These are phyloP conservation scores for Thalassiosira hispida DNA, from an alignment of 352 stramenopile genomes.

Conservation along the genomic window DNA sequence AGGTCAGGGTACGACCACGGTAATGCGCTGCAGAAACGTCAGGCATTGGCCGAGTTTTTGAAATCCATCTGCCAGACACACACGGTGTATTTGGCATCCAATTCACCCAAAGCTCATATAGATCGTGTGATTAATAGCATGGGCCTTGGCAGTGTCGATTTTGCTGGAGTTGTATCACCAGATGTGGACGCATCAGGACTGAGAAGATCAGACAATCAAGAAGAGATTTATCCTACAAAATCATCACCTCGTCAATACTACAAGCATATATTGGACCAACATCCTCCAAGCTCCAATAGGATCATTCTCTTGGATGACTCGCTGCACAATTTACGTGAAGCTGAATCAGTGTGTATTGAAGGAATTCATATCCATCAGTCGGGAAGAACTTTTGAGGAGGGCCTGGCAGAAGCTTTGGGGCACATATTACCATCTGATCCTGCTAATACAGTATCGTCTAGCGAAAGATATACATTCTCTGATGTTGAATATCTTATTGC, in stretches of 20 bases:
- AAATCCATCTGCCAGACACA: conserved; percentile 39
- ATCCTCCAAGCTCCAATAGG: conserved; percentile 33
- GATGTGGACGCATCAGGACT: conserved; percentile 54
- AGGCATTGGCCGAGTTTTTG: conserved; percentile 52
- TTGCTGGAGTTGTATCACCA: conserved; percentile 73
- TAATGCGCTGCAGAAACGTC: conserved; percentile 54
- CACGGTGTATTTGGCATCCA: conserved; percentile 82
- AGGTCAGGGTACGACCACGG: conserved; percentile 60
- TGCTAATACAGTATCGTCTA: conserved; percentile 28
- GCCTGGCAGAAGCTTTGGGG: conserved; percentile 63
- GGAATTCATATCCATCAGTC: conserved; percentile 58
- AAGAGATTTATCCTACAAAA: conserved; percentile 70
- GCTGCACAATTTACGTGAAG: conserved; percentile 66
- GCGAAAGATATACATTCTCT: conserved; percentile 67
- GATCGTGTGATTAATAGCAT: conserved; percentile 71
- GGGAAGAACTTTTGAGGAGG: conserved; percentile 61
- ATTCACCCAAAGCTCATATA: conserved; percentile 84
- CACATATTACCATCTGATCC: conserved; percentile 52
- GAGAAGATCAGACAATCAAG: neutral
- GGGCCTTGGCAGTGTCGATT: conserved; percentile 66
- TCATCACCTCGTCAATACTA: conserved; percentile 72
- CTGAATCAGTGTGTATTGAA: conserved; percentile 61
- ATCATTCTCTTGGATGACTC: conserved; percentile 84
- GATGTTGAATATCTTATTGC: conserved; percentile 80
- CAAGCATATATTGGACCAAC: conserved; percentile 57